phyloP scores from a whole-genome alignment of 1,139 yeast genomes.

The Debaryomyces robertsiae region DNA sequence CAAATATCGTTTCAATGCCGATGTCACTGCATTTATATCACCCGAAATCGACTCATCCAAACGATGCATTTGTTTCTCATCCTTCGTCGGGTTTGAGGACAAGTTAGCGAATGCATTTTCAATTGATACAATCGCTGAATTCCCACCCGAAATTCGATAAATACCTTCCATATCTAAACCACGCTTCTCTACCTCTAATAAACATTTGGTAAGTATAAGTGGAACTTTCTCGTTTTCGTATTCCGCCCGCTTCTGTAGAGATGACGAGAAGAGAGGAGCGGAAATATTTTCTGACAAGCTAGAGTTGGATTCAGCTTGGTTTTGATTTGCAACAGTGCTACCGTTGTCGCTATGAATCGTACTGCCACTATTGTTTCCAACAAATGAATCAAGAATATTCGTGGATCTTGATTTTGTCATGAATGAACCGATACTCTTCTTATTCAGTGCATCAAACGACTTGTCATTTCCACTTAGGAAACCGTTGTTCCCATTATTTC shows the following conservation, averaged over 20 bases:
- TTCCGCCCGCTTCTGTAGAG: constrained; percentile 59
- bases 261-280: constrained; percentile 44
- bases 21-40: constrained; percentile 85
- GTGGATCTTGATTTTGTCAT: constrained; percentile 50
- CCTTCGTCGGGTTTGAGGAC: constrained; percentile 27
- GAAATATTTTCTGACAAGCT: constrained; percentile 15
- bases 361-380: constrained; percentile 22
- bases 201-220: constrained; percentile 67
- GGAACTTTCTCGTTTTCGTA: constrained; percentile 70
- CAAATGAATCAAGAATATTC: constrained; percentile 46
- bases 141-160: constrained; percentile 88
- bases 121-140: constrained; percentile 67
- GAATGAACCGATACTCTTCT: constrained; percentile 17
- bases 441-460: constrained; percentile 7
- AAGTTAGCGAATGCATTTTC: constrained; percentile 48
- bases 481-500: constrained; percentile 4
- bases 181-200: constrained; percentile 74
- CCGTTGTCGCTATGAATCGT: constrained; percentile 13
- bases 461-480: constrained; percentile 11
- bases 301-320: background rate
- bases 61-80: constrained; percentile 42
- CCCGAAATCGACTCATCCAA: constrained; percentile 53
- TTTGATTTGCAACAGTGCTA: background rate
- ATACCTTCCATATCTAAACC: constrained; percentile 82
- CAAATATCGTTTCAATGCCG: constrained; percentile 83